A percentile compares a stretch with the other conserved stretches of the same genome.
Conservation (phyloP, 306 rosid genomes). For the Trifolium pratense region DNA sequence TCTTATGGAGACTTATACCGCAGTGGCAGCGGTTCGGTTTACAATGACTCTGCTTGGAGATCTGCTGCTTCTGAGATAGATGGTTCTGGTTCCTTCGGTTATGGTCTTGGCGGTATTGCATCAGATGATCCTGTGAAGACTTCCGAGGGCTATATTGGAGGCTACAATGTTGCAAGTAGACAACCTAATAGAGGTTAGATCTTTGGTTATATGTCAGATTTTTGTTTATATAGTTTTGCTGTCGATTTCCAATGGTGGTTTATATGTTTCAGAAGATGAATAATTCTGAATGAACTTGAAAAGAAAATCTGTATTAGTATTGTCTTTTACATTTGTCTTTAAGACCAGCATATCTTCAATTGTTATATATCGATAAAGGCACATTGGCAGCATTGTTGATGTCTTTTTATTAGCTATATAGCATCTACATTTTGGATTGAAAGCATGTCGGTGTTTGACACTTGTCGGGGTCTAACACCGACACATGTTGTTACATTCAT, state of each 20-base stretch:
- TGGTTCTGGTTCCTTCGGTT: slow-evolving; percentile 77
- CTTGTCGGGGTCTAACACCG: not conserved
- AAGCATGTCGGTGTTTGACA: not conserved
- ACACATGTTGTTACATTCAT: not conserved
- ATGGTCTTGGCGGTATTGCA: slow-evolving; percentile 73
- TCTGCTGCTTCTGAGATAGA: slow-evolving; percentile 81
- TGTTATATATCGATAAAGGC: slow-evolving; percentile 36
- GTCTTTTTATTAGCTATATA: slow-evolving; percentile 12
- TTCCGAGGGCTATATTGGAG: slow-evolving; percentile 85
- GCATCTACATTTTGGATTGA: not conserved
- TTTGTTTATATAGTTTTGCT: slow-evolving; percentile 20
- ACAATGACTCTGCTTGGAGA: slow-evolving; percentile 81
- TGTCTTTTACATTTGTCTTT: slow-evolving; percentile 15
- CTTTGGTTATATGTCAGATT: slow-evolving; percentile 38
- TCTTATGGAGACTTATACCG: slow-evolving; percentile 75
- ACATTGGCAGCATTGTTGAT: slow-evolving; percentile 12
- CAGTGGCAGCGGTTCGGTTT: slow-evolving; percentile 64
- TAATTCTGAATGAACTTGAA: slow-evolving; percentile 21
- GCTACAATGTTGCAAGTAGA: slow-evolving; percentile 80
- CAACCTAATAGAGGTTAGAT: slow-evolving; percentile 93
- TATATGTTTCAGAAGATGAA: slow-evolving; percentile 37
- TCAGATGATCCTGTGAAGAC: slow-evolving; percentile 68
- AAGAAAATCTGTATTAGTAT: slow-evolving; percentile 26
- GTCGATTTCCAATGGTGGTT: slow-evolving; percentile 32
- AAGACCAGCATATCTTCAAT: slow-evolving; percentile 21